Conservation (phyloP, 176 grass and related monocot genomes). For the Oryza punctata region DNA sequence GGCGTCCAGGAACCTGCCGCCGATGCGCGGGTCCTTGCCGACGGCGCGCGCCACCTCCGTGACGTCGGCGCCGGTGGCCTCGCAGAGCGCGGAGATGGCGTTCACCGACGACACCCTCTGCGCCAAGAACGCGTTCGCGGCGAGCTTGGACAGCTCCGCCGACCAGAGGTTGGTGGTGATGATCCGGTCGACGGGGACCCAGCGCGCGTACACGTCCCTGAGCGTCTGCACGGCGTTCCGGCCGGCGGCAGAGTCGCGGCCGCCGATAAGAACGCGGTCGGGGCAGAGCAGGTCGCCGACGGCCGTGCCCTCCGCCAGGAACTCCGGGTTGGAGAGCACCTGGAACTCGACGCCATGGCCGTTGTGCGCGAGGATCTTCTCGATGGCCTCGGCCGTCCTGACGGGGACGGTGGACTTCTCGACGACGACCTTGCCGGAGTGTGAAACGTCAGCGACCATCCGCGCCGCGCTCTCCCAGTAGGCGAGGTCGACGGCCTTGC, state of each 20-base stretch:
- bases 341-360: constrained; percentile 36
- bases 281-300: constrained; percentile 32
- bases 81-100: too few relatives aligned
- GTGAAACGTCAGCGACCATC: constrained; percentile 48
- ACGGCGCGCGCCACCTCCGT: too few relatives aligned
- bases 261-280: too few relatives aligned
- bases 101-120: too few relatives aligned
- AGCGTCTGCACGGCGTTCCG: too few relatives aligned
- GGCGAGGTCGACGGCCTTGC: too few relatives aligned
- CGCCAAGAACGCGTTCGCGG: constrained; percentile 58
- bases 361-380: constrained; percentile 49
- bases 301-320: constrained; percentile 19
- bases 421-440: constrained; percentile 51
- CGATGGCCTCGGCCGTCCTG: constrained; percentile 49
- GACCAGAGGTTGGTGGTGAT: constrained; percentile 28
- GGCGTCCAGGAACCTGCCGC: not conserved
- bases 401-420: constrained; percentile 66
- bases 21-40: too few relatives aligned
- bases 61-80: too few relatives aligned
- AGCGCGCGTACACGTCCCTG: constrained; percentile 46
- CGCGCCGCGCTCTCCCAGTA: constrained; percentile 62
- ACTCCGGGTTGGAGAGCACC: too few relatives aligned
- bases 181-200: constrained; percentile 55
- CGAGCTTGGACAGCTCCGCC: constrained; percentile 60
- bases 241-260: too few relatives aligned